Evolutionary conservation across 768 basidiomycete species (phyloP), one percentile per base, ranked within the genome.

Genomic region (Boletus vermiculosoides): DNA sequence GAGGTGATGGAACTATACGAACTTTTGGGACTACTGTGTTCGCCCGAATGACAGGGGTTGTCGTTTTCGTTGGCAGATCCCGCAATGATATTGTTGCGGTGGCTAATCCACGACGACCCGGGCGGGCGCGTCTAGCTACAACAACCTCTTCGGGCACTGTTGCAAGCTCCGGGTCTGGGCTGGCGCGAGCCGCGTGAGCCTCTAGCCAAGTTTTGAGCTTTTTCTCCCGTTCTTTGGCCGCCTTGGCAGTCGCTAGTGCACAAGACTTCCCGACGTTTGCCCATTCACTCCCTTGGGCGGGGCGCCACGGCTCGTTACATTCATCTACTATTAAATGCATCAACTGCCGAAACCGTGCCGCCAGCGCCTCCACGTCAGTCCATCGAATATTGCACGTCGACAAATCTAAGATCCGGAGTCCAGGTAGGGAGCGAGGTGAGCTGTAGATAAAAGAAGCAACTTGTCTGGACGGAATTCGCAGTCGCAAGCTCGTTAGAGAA

Each of bases 401-500:
- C 13, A 96, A 69, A 67, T 98, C 94, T 31, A 96, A 79, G 34
- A 84, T 79, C 37, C 76, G 73, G 30, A 93, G 69, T 45, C 62
- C 67, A 2, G 80, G 85, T 57, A 79, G 44, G 37, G 61, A 64
- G 55, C 52, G 63, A 70, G 59, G 65, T 42, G 60, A 68, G 34
- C 40, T 49, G 58, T 60, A 63, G 54, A 83, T 61, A 18, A 80
- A 76, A 5, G 76, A 73, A 0, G 77, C 78, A 23, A 88, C 69
- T 9, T 78, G 77, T n/a, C 90, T 82, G 0, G 78, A 76, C 4
- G 93, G 94, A 23, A 95, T 79, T 34, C 89, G 83, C 31, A 95
- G 71, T 18, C 88, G 80, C 22, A 96, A 70, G 55, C 82, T 76
- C 4, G 73, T 80, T 45, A 88, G 73, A 40, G 72, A 63, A 13